These are phyloP conservation scores for Hyphopichia homilentoma DNA, from an alignment of 805 yeast species.

Conservation along the genomic window DNA sequence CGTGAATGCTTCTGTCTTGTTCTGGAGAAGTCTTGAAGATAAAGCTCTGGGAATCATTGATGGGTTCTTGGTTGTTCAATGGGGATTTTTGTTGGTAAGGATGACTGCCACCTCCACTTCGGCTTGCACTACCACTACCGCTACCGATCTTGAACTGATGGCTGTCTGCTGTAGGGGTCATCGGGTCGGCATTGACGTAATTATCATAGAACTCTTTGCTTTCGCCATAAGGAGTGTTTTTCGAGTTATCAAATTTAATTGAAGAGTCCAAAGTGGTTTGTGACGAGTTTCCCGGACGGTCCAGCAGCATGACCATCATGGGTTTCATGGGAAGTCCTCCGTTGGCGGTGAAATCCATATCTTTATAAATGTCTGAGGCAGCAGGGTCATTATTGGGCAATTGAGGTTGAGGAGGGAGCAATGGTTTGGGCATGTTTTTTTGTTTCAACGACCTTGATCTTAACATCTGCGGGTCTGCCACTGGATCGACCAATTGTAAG, in stretches of 20 bases:
- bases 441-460: slow-evolving; percentile 19
- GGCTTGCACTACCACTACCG: too few relatives aligned
- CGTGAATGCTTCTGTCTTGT: slow-evolving; percentile 9
- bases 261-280: slow-evolving; percentile 20
- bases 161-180: too few relatives aligned
- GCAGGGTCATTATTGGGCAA: slow-evolving; percentile 2
- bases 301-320: slow-evolving; percentile 35
- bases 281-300: slow-evolving; percentile 11
- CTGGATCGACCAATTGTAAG: slow-evolving; percentile 14
- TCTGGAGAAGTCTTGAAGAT: slow-evolving; percentile 8
- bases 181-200: slow-evolving; percentile 2
- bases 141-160: too few relatives aligned
- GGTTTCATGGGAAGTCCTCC: slow-evolving; percentile 41
- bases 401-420: slow-evolving; percentile 15
- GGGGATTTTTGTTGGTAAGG: slow-evolving; percentile 9
- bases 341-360: slow-evolving; percentile 39
- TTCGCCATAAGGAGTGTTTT: slow-evolving; percentile 7
- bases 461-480: slow-evolving; percentile 16
- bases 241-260: slow-evolving; percentile 15
- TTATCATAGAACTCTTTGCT: slow-evolving; percentile 7
- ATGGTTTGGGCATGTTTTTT: slow-evolving; percentile 18
- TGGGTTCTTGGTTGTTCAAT: slow-evolving; percentile 4
- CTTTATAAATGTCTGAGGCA: slow-evolving; percentile 22
- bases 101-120: too few relatives aligned
- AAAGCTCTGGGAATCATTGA: slow-evolving; percentile 14